Conservation (phyloP, 768 basidiomycete species). For the Dictyophora rubrovolvata region DNA sequence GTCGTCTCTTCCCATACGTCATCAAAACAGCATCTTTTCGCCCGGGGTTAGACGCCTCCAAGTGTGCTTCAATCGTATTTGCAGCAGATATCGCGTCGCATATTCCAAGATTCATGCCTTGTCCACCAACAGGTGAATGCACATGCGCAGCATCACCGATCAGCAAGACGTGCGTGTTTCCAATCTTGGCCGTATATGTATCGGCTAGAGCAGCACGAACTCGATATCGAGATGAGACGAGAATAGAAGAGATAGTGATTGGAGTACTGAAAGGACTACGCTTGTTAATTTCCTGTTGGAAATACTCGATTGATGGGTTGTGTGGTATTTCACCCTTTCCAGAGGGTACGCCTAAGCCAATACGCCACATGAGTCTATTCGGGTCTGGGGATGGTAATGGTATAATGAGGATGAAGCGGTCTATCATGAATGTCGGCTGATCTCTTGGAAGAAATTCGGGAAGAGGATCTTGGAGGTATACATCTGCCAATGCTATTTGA, state of each 20-base stretch:
- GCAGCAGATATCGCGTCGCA: conserved; percentile 41
- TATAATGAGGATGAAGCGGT: conserved; percentile 26
- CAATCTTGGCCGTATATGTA: neutral
- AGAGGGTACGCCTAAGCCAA: conserved; percentile 30
- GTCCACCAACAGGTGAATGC: conserved; percentile 25
- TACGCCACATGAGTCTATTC: conserved; percentile 24
- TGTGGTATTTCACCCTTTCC: conserved; percentile 26
- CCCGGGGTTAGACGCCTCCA: conserved; percentile 13
- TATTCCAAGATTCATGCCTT: conserved; percentile 41
- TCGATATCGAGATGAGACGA: neutral
- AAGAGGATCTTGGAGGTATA: conserved; percentile 25
- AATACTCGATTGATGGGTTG: conserved; percentile 29
- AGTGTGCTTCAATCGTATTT: conserved; percentile 29
- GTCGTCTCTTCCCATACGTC: conserved; percentile 28
- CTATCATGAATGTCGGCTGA: conserved; percentile 19
- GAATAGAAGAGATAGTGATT: neutral
- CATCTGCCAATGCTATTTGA: conserved; percentile 39
- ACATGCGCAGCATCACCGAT: conserved; percentile 23
- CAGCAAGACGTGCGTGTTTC: neutral
- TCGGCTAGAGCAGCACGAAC: conserved; percentile 1
- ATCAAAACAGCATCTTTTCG: conserved; percentile 24
- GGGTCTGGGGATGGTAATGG: conserved; percentile 24
- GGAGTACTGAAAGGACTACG: neutral
- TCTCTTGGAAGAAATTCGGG: conserved; percentile 17
- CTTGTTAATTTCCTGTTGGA: conserved; percentile 34